These are phyloP conservation scores for Aphanomyces euteiches DNA, from an alignment of 352 stramenopile species.

Conservation along the genomic window DNA sequence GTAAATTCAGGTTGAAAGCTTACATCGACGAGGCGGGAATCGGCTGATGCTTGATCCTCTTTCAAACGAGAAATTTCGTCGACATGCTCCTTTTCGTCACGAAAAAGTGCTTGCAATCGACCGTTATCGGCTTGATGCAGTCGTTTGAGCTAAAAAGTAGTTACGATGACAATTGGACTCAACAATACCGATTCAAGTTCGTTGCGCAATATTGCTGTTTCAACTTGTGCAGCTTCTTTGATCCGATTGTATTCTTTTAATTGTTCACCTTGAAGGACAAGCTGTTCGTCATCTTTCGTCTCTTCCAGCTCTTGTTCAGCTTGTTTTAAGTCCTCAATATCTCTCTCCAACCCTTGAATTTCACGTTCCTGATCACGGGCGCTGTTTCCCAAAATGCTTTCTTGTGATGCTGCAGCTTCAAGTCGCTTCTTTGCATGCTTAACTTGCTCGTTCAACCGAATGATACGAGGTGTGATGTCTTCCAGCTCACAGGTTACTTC, in stretches of 20 bases:
- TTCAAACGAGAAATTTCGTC: conserved; percentile 60
- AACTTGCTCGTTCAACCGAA: conserved; percentile 85
- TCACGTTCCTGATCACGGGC: conserved; percentile 81
- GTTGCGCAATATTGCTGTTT: conserved; percentile 66
- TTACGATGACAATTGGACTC: background rate
- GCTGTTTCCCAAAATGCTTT: conserved; percentile 67
- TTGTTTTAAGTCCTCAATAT: conserved; percentile 61
- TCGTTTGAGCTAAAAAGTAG: conserved; percentile 33
- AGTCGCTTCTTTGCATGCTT: conserved; percentile 77
- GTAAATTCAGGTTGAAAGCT: background rate
- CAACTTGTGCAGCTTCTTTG: conserved; percentile 63
- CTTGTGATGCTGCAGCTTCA: conserved; percentile 44
- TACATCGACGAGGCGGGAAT: conserved; percentile 64
- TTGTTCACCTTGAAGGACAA: conserved; percentile 59
- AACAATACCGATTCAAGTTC: conserved; percentile 56
- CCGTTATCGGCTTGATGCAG: conserved; percentile 65
- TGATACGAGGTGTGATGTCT: conserved; percentile 61
- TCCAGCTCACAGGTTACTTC: conserved; percentile 85
- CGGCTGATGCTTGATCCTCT: conserved; percentile 56
- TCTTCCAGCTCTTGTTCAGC: conserved; percentile 42
- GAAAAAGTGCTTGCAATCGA: conserved; percentile 63
- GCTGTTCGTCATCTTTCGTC: conserved; percentile 34
- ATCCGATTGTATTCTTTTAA: conserved; percentile 84
- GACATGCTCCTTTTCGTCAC: conserved; percentile 66
- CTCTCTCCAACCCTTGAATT: conserved; percentile 67